Evolutionary conservation across 441 rosid genomes (phyloP), one percentile per base, ranked within the genome.

Genomic region (Erysimum pusillum): DNA sequence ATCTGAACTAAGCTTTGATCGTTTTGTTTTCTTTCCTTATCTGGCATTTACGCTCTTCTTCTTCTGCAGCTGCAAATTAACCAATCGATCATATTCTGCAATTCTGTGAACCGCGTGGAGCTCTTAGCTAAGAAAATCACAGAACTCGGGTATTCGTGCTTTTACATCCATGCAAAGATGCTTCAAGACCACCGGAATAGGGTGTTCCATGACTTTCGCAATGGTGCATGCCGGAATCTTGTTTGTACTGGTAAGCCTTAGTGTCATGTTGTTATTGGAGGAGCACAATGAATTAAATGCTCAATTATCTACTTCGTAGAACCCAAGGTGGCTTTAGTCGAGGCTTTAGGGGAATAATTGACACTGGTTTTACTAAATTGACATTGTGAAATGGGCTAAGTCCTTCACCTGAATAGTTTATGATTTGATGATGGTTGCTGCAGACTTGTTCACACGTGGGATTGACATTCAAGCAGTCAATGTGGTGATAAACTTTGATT

Each of bases 141-240:
- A 44, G 99, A 95, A 71, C 99, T 93, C 81, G 99, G 99, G 44
- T 95, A 95, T 81, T 95, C 99, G 13, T 95, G 99, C 83, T 95
- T 95, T 82, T 95, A 95, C 79, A 95, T 95, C 56, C 99, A 95
- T 81, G 98, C 99, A 18, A 95, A 95, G 86, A 95, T 95, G 99
- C 90, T 95, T 83, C 99, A 95, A 80, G 99, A 93, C 79, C 99
- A 93, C 82, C 98, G 99, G 44, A 95, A 95, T 80, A 87, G 99
- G 83, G 99, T 95, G 52, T 95, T 95, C 82, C 99, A 95, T 83
- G 98, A 95, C 78, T 95, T 95, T 83, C 99, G 99, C 75, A 95
- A 95, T 75, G 99, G 99, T 67, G 99, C 99, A 85, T 95, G 99
- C 87, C 88, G 99, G 84, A 95, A 95, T 84, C 98, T 95, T 80